phyloP scores from a whole-genome alignment of 306 rosid genomes.

The Trifolium fragiferum region DNA sequence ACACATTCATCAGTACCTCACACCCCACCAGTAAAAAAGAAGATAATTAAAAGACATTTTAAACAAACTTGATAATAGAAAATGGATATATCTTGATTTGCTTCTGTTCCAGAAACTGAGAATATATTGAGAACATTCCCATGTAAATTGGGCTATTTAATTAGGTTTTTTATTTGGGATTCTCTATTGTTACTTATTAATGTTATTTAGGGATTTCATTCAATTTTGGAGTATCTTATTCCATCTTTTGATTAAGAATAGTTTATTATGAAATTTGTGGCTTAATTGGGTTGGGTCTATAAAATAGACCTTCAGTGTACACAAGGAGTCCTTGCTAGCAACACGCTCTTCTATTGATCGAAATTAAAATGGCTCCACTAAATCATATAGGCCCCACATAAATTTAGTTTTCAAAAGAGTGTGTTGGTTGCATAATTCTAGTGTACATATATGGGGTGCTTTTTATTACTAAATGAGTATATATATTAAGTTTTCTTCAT shows the following conservation, averaged over 20 bases:
- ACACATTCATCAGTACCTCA: slow-evolving; percentile 31
- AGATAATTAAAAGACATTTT: slow-evolving; percentile 5
- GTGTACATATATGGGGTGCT: background rate
- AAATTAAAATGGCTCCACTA: background rate
- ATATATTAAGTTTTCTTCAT: slow-evolving; percentile 7
- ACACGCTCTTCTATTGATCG: background rate
- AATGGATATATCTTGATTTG: slow-evolving; percentile 35
- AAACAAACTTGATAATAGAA: slow-evolving; percentile 29
- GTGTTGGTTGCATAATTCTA: background rate
- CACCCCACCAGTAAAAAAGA: background rate
- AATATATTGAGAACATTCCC: slow-evolving; percentile 10
- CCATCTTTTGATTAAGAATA: slow-evolving; percentile 10
- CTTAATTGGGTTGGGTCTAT: background rate
- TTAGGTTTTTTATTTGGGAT: background rate
- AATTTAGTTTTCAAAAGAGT: slow-evolving; percentile 1
- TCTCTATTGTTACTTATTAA: background rate
- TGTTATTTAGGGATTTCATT: slow-evolving; percentile 20
- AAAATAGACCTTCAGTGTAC: slow-evolving; percentile 6
- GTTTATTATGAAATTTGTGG: background rate
- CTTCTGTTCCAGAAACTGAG: slow-evolving; percentile 31
- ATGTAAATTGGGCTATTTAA: background rate
- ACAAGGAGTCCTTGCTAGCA: background rate
- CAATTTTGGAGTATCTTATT: slow-evolving; percentile 10
- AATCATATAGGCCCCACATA: background rate
- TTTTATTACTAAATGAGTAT: background rate